Evolutionary conservation across 1,139 yeast genomes (phyloP), one percentile per base, ranked within the genome.

Genomic region (Yamadazyma spencermartinsiae): DNA sequence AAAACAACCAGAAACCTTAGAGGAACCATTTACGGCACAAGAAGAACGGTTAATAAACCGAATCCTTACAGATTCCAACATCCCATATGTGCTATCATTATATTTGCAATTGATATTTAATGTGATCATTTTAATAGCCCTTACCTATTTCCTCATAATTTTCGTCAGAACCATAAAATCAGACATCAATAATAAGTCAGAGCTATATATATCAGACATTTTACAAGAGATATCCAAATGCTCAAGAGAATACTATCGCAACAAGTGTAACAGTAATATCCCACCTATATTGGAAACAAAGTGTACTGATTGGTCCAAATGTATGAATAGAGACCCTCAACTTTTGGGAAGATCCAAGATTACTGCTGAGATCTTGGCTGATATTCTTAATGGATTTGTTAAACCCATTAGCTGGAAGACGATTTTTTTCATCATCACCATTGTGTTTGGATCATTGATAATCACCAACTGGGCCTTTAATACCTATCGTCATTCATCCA

Each of bases 281-380:
- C 82, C 78, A 0, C 96, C 96, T 1, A 92, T 89, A 0, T 60
- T 89, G 20, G 89, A 85, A 49, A 61, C 65, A n/a, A 72, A 79
- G 14, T 92, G 98, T 59, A 68, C 74, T 23, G 67, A 68, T 30
- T 87, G 96, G 95, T 83, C 79, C 45, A 76, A 73, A 44, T 92
- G 98, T 60, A 89, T 86, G 95, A 79, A 82, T 50, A 72, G 88
- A 43, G 95, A 90, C 51, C 96, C 96, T 11, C 76, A 79, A 30
- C 68, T 78, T 6, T 78, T 89, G n/a, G 94, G 92, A 4, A 74
- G 79, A 34, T 86, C 94, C 3, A 74, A 78, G 49, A 77, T 89
- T 21, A 78, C 89, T 1, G 95, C 95, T 0, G 90, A 83, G 53
- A 79, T 94, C 0, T 73, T 88, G 54, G 95, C 94, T 1, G 92